Percentiles rank a stretch among this genome's conserved stretches.
These are phyloP conservation scores for Liriodendron chinense DNA, from an alignment of 164 flowering plant genomes.

Conservation along the genomic window DNA sequence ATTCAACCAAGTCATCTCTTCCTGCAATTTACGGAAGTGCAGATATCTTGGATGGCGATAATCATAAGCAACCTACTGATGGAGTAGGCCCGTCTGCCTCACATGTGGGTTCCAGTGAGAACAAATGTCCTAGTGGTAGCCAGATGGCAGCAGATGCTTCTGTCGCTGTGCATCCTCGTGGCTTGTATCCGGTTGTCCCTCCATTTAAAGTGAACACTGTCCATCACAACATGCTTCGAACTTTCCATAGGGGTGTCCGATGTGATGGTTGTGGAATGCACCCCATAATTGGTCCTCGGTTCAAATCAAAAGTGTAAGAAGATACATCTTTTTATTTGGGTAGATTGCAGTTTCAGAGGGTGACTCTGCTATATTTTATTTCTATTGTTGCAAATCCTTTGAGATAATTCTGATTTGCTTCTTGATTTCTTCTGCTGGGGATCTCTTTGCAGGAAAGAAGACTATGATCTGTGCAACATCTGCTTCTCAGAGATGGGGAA, in stretches of 20 bases:
- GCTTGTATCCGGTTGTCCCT: slow-evolving; percentile 1
- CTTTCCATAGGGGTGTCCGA: slow-evolving; percentile 68
- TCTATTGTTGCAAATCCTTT: too few relatives aligned
- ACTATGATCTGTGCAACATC: slow-evolving; percentile 79
- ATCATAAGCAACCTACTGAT: not conserved
- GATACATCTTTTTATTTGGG: too few relatives aligned
- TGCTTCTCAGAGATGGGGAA: slow-evolving; percentile 68
- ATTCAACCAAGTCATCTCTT: not conserved
- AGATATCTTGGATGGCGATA: slow-evolving; percentile 3
- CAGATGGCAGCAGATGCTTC: slow-evolving; percentile 10
- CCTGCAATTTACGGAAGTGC: not conserved
- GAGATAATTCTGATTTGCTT: not conserved
- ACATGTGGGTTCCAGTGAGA: not conserved
- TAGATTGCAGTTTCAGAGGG: too few relatives aligned
- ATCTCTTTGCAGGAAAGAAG: slow-evolving; percentile 51
- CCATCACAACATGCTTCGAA: slow-evolving; percentile 27
- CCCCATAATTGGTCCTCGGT: slow-evolving; percentile 91
- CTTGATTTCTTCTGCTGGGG: not conserved
- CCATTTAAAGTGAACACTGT: slow-evolving; percentile 21
- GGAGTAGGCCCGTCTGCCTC: not conserved
- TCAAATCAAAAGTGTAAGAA: slow-evolving; percentile 87
- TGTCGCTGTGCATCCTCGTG: slow-evolving; percentile 3
- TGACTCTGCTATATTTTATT: too few relatives aligned
- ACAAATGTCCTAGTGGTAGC: not conserved
- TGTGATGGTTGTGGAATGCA: slow-evolving; percentile 93